These are phyloP conservation scores for Penicillium alfredii DNA, from an alignment of 495 filamentous ascomycete species.

Conservation along the genomic window DNA sequence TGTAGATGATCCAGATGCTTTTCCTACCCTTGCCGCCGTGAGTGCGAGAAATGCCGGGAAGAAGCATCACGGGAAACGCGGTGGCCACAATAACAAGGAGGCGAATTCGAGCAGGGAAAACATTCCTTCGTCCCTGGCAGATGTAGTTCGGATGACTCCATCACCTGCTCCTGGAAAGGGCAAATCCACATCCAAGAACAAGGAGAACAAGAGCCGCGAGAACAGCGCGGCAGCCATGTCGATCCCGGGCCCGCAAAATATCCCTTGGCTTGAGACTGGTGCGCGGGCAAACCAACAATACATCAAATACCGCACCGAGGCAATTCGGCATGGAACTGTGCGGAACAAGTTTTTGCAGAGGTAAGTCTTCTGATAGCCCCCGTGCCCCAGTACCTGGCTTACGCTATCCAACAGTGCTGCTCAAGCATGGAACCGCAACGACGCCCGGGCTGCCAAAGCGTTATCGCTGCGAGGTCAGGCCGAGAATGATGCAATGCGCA, in stretches of 20 bases:
- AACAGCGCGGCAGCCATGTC: conserved; percentile 73
- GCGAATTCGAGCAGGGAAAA: conserved; percentile 52
- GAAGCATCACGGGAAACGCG: conserved; percentile 85
- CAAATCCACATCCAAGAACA: conserved; percentile 40
- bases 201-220: conserved; percentile 56
- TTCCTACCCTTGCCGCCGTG: conserved; percentile 84
- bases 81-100: conserved; percentile 60
- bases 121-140: conserved; percentile 76
- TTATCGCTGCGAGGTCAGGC: conserved; percentile 88
- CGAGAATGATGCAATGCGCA: conserved; percentile 95
- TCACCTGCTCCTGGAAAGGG: conserved; percentile 56
- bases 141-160: conserved; percentile 89
- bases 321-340: conserved; percentile 91
- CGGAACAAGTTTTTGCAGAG: conserved; percentile 97
- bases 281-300: conserved; percentile 85
- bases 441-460: conserved; percentile 93
- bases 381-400: conserved; percentile 19
- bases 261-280: conserved; percentile 97
- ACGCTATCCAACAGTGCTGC: conserved; percentile 59
- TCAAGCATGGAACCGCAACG: conserved; percentile 99
- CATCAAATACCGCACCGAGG: conserved; percentile 86
- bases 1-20: conserved; percentile 92
- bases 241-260: conserved; percentile 82
- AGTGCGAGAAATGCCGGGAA: conserved; percentile 67
- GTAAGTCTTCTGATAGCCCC: conserved; percentile 36